phyloP scores from a whole-genome alignment of 78 protist species.

The Dictyostelium intermedium region DNA sequence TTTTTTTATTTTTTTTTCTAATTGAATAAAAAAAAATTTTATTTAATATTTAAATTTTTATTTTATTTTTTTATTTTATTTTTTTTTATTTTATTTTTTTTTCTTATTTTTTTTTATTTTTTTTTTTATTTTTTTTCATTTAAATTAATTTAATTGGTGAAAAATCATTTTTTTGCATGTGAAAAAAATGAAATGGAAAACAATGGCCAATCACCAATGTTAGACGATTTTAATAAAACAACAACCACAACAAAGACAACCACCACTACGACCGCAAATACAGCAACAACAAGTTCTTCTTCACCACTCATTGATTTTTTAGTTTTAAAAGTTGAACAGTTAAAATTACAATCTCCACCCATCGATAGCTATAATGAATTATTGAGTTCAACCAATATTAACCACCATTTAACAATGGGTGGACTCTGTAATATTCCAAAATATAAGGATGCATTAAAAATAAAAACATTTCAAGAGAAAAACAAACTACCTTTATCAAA shows the following conservation, averaged over 20 bases:
- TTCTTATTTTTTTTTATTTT: background rate
- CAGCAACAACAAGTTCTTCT: background rate
- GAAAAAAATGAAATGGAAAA: background rate
- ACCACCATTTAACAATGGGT: background rate
- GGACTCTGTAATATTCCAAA: slow-evolving; percentile 10
- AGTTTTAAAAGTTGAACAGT: background rate
- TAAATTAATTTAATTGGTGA: background rate
- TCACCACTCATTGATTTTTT: background rate
- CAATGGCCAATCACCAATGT: background rate
- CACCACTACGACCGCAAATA: background rate
- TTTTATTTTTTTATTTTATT: background rate
- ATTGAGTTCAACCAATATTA: background rate
- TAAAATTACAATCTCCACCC: background rate
- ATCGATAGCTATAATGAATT: background rate
- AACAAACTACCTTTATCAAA: background rate
- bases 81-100: background rate
- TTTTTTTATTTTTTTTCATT: background rate
- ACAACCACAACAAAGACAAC: background rate
- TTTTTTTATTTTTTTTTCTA: no score
- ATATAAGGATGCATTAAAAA: background rate
- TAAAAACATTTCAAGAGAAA: background rate
- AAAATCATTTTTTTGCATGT: background rate
- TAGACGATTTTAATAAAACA: background rate
- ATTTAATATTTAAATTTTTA: background rate
- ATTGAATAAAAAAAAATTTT: no score